phyloP scores from a whole-genome alignment of 129 eudicot species.

The Centella asiatica region DNA sequence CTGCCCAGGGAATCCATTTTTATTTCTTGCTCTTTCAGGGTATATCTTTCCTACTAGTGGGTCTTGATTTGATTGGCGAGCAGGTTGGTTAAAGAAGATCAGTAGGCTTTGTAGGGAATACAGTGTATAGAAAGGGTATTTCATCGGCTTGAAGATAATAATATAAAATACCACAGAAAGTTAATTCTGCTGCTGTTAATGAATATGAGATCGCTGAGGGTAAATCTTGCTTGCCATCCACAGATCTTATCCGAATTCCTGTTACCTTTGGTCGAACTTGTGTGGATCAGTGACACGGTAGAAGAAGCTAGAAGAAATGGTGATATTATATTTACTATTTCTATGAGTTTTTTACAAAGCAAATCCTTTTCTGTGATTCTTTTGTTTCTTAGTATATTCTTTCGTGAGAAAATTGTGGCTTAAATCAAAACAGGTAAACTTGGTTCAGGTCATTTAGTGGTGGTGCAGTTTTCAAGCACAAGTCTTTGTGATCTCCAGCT shows the following conservation, averaged over 20 bases:
- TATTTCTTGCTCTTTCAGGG: slow-evolving; percentile 96
- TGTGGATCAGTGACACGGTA: neutral
- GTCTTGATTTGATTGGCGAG: slow-evolving; percentile 92
- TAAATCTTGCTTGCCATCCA: slow-evolving; percentile 5
- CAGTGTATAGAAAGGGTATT: neutral
- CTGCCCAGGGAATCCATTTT: slow-evolving; percentile 94
- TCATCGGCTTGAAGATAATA: slow-evolving; percentile 7
- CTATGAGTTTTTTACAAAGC: neutral
- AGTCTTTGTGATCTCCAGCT: neutral
- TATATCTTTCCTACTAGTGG: slow-evolving; percentile 77
- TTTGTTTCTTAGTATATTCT: slow-evolving; percentile 13
- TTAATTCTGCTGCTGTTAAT: neutral
- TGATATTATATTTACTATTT: neutral
- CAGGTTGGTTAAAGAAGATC: slow-evolving; percentile 42
- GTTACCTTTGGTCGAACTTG: neutral
- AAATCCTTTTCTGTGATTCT: neutral
- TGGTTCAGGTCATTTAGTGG: neutral
- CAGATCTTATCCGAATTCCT: neutral
- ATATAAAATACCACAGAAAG: neutral
- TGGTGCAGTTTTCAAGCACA: neutral
- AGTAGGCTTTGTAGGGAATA: slow-evolving; percentile 14
- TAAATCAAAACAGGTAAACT: neutral
- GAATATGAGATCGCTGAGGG: neutral
- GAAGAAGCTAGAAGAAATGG: neutral
- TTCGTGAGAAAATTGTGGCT: slow-evolving; percentile 8